Evolutionary conservation across 345 rosid genomes (phyloP).

Genomic region (Leavenworthia alabamica): DNA sequence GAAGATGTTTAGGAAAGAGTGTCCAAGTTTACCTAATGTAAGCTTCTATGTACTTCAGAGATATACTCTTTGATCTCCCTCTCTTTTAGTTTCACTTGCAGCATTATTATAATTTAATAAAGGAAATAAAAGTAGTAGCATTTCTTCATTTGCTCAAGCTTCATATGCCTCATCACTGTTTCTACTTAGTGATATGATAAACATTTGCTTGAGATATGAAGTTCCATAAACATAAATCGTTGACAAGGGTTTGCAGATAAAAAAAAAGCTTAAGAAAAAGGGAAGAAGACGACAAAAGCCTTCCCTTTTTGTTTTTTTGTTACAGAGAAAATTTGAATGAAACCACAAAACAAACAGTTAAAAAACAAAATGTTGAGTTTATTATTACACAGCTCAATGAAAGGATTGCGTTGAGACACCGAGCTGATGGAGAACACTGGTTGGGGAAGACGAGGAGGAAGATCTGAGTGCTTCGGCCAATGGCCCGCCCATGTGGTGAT

Average conservation of each 20-base stretch:
- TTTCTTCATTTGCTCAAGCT: neutral
- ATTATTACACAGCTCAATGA: constrained; percentile 22
- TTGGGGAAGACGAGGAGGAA: constrained; percentile 57
- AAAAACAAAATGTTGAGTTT: neutral
- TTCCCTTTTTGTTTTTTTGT: neutral
- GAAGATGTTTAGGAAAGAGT: constrained; percentile 15
- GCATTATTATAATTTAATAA: no score
- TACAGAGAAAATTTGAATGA: constrained; percentile 5
- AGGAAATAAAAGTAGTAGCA: no score
- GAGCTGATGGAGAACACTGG: constrained; percentile 67
- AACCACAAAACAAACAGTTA: constrained; percentile 10
- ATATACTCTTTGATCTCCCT: neutral
- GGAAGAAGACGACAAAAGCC: constrained; percentile 16
- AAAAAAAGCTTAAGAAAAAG: neutral
- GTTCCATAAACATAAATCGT: neutral
- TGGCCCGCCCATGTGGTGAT: constrained; percentile 71
- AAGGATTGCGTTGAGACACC: constrained; percentile 33
- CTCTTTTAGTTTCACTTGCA: constrained; percentile 14
- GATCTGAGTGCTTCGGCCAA: constrained; percentile 80
- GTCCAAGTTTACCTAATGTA: constrained; percentile 14
- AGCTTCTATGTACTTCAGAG: constrained; percentile 25
- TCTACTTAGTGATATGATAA: neutral
- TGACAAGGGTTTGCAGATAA: constrained; percentile 11
- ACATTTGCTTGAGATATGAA: neutral
- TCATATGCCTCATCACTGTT: neutral